phyloP scores from a whole-genome alignment of 345 rosid genomes.

The Nephelium lappaceum region DNA sequence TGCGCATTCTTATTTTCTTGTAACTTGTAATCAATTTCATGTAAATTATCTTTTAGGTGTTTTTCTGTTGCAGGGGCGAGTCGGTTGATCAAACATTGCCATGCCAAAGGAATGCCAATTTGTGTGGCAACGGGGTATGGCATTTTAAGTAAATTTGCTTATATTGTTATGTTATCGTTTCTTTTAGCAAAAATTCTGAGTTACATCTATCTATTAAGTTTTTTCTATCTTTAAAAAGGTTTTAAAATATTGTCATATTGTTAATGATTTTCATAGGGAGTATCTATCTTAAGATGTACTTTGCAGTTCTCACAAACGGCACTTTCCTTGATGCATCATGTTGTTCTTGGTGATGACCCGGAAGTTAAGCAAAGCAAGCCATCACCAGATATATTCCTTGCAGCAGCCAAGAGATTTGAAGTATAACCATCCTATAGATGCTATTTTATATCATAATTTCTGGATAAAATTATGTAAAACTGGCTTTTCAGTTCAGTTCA shows the following conservation, averaged over 20 bases:
- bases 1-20: neutral
- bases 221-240: neutral
- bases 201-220: neutral
- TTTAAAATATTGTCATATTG: neutral
- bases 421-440: conserved; percentile 35
- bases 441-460: neutral
- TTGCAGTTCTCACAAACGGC: conserved; percentile 73
- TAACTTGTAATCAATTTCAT: neutral
- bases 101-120: conserved; percentile 79
- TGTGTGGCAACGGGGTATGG: conserved; percentile 81
- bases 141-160: conserved; percentile 8
- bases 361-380: conserved; percentile 97
- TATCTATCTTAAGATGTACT: neutral
- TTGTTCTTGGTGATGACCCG: conserved; percentile 90
- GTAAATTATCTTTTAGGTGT: neutral
- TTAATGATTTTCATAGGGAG: neutral
- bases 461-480: neutral
- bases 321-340: conserved; percentile 93
- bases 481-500: conserved; percentile 17
- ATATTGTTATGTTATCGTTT: conserved; percentile 10
- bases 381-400: conserved; percentile 80
- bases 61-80: conserved; percentile 63
- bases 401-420: conserved; percentile 94
- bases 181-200: neutral
- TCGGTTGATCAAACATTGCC: conserved; percentile 70